phyloP scores from a whole-genome alignment of 176 grass and related monocot genomes.

The Secale cereale region DNA sequence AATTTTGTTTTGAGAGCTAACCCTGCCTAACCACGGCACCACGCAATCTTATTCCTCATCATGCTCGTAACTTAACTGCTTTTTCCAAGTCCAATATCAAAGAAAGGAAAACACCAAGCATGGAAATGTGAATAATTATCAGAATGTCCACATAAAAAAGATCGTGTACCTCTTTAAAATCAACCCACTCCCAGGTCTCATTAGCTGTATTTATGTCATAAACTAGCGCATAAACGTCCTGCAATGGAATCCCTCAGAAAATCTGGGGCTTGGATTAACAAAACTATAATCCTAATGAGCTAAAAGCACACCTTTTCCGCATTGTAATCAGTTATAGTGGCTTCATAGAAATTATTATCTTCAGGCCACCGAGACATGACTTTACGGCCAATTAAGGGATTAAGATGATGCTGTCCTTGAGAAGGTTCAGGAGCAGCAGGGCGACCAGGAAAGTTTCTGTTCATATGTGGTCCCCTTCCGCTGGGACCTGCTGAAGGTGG shows the following conservation, averaged over 20 bases:
- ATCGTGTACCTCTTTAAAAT: slow-evolving; percentile 72
- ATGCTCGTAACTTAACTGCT: neutral
- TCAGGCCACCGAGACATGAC: slow-evolving; percentile 83
- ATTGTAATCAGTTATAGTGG: slow-evolving; percentile 73
- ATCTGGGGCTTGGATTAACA: slow-evolving; percentile 28
- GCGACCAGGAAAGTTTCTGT: slow-evolving; percentile 57
- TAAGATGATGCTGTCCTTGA: slow-evolving; percentile 40
- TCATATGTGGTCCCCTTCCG: slow-evolving; percentile 61
- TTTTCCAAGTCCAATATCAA: neutral
- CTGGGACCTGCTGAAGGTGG: slow-evolving; percentile 72
- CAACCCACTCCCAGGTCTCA: slow-evolving; percentile 77
- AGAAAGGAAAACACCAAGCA: neutral
- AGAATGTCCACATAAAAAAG: slow-evolving; percentile 19
- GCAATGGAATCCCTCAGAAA: slow-evolving; percentile 37
- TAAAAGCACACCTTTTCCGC: slow-evolving; percentile 49
- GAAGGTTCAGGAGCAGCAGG: slow-evolving; percentile 43
- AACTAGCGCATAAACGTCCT: slow-evolving; percentile 69
- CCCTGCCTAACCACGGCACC: neutral
- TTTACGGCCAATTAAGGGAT: slow-evolving; percentile 63
- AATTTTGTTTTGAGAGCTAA: neutral
- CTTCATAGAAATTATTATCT: slow-evolving; percentile 88
- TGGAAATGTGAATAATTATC: neutral
- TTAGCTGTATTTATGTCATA: slow-evolving; percentile 87
- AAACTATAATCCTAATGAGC: slow-evolving; percentile 18
- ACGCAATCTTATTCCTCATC: neutral